Evolutionary conservation across 306 rosid species (phyloP).

Genomic region (Prunus armeniaca): DNA sequence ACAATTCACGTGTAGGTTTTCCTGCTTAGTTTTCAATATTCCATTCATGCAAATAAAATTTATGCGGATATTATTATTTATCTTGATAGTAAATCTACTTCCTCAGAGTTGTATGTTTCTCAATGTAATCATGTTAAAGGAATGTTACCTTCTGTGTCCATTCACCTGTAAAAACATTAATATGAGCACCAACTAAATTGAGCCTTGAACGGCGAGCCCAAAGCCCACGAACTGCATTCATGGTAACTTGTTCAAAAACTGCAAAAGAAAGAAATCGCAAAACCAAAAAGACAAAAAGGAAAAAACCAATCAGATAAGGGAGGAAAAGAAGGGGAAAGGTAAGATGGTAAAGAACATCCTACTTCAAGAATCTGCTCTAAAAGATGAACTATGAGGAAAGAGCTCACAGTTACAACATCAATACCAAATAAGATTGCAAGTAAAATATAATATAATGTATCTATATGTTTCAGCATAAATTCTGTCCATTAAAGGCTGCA

Average conservation of each 20-base stretch:
- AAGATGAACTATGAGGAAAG: slow-evolving; percentile 1
- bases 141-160: slow-evolving; percentile 97
- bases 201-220: slow-evolving; percentile 98
- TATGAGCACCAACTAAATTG: slow-evolving; percentile 96
- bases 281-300: not conserved
- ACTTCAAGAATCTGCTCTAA: not conserved
- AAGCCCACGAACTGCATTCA: slow-evolving; percentile 89
- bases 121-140: slow-evolving; percentile 16
- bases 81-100: not conserved
- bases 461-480: not conserved
- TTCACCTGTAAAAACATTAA: slow-evolving; percentile 98
- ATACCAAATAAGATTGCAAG: not conserved
- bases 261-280: slow-evolving; percentile 28
- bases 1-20: not conserved
- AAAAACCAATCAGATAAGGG: not conserved
- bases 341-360: not conserved
- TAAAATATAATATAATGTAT: not conserved
- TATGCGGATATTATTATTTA: not conserved
- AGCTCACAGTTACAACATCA: not conserved
- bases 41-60: not conserved
- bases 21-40: not conserved
- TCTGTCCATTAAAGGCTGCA: not conserved
- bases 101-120: not conserved
- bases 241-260: slow-evolving; percentile 98
- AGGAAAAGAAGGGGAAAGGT: not conserved